Evolutionary conservation across 148 eudicot genomes (phyloP).

Genomic region (Rhododendron molle): DNA sequence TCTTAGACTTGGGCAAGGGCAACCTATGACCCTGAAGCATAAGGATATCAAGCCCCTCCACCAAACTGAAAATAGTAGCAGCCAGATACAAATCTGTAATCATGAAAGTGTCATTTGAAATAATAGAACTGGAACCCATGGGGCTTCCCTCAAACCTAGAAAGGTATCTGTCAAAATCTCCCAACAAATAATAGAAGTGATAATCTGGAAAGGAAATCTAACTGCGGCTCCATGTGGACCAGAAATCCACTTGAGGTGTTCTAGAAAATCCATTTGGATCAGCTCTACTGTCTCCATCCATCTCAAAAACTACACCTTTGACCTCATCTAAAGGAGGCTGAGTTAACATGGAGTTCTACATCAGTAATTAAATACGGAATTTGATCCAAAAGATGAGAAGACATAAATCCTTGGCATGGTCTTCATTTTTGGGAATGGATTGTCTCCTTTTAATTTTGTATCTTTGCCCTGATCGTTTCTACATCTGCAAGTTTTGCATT

Average conservation of each 20-base stretch:
- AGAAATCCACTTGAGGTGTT: neutral
- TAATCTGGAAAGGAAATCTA: too few relatives aligned
- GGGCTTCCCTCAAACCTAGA: too few relatives aligned
- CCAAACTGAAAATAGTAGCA: too few relatives aligned
- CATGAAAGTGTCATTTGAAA: too few relatives aligned
- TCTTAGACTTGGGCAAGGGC: too few relatives aligned
- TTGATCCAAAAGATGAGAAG: neutral
- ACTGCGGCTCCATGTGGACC: neutral
- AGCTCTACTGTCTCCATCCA: neutral
- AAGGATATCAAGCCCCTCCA: too few relatives aligned
- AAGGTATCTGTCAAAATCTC: too few relatives aligned
- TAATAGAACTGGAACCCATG: too few relatives aligned
- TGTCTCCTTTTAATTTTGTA: neutral
- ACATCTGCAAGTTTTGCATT: neutral
- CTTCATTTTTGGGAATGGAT: neutral
- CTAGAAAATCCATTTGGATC: neutral
- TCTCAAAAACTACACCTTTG: neutral
- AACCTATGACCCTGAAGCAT: too few relatives aligned
- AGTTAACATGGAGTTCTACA: neutral
- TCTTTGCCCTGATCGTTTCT: neutral
- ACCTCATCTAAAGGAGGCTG: neutral
- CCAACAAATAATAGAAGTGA: too few relatives aligned
- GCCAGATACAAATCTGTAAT: too few relatives aligned
- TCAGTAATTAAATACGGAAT: neutral
- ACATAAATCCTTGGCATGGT: neutral